Conservation (phyloP, 495 filamentous ascomycete species). For the Neurospora sp. region DNA sequence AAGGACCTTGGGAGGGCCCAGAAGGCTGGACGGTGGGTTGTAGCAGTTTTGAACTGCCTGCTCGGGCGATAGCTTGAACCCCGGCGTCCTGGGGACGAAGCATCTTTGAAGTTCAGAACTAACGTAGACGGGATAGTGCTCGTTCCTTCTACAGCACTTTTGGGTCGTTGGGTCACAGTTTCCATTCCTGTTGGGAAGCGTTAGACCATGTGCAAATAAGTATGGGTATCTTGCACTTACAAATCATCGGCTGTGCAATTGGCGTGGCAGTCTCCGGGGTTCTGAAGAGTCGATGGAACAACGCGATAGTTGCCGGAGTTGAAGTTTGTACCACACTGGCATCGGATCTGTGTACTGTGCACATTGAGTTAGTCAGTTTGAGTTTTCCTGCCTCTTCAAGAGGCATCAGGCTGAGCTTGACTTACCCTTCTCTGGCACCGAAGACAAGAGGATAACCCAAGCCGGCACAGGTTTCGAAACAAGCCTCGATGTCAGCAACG, state of each 20-base stretch:
- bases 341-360: neutral
- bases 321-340: slow-evolving; percentile 6
- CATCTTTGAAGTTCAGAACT: slow-evolving; percentile 18
- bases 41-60: neutral
- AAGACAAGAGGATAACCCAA: slow-evolving; percentile 6
- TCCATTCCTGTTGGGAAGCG: neutral
- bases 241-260: neutral
- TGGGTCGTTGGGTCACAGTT: neutral
- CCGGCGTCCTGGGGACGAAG: slow-evolving; percentile 13
- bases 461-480: slow-evolving; percentile 3
- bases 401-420: neutral
- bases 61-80: neutral
- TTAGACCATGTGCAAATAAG: no score
- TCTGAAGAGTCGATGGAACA: neutral
- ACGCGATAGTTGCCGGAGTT: neutral
- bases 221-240: neutral
- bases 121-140: slow-evolving; percentile 10
- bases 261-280: neutral
- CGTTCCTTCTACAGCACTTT: slow-evolving; percentile 3
- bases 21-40: neutral
- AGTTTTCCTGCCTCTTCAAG: neutral
- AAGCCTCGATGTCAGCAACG: neutral
- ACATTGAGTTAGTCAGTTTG: neutral
- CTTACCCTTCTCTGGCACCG: neutral
- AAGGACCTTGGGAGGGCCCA: neutral